phyloP scores from a whole-genome alignment of 2,329 filamentous ascomycete species.

The Xylogone sp. region DNA sequence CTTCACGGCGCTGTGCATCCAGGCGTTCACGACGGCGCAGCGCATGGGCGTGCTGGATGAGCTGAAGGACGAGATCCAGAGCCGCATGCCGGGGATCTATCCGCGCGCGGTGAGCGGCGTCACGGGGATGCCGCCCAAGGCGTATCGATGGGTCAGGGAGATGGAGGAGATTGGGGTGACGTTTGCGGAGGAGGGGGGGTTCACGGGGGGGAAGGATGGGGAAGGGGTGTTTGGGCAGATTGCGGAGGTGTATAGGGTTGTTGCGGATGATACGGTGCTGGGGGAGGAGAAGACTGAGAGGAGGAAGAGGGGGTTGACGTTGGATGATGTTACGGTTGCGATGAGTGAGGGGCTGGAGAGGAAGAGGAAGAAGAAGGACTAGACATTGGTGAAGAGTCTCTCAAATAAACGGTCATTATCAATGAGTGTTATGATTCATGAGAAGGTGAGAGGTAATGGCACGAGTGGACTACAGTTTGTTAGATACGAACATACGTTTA shows the following conservation, averaged over 20 bases:
- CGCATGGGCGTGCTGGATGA: conserved; percentile 58
- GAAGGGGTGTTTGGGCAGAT: conserved; percentile 53
- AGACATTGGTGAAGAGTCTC: too few species aligned
- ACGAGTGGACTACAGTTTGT: neutral
- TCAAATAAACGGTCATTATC: too few species aligned
- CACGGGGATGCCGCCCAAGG: conserved; percentile 64
- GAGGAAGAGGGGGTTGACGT: conserved; percentile 50
- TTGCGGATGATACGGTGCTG: conserved; percentile 59
- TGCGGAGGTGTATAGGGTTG: conserved; percentile 55
- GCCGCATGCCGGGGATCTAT: conserved; percentile 43
- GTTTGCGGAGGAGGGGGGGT: conserved; percentile 62
- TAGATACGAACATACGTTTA: too few species aligned
- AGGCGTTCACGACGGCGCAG: conserved; percentile 67
- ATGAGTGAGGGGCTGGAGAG: conserved; percentile 43
- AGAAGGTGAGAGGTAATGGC: neutral
- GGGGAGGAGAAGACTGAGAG: conserved; percentile 55
- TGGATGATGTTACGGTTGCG: conserved; percentile 52
- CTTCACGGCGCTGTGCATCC: conserved; percentile 64
- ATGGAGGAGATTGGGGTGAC: conserved; percentile 73
- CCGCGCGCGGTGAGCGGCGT: conserved; percentile 47
- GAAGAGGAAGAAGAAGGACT: conserved; percentile 36
- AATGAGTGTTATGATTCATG: neutral
- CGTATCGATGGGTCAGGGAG: conserved; percentile 73
- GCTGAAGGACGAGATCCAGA: conserved; percentile 51
- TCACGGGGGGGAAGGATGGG: conserved; percentile 32